Base-by-base conservation (phyloP, 1,284 basidiomycete genomes). In the Trametes polyzona region DNA sequence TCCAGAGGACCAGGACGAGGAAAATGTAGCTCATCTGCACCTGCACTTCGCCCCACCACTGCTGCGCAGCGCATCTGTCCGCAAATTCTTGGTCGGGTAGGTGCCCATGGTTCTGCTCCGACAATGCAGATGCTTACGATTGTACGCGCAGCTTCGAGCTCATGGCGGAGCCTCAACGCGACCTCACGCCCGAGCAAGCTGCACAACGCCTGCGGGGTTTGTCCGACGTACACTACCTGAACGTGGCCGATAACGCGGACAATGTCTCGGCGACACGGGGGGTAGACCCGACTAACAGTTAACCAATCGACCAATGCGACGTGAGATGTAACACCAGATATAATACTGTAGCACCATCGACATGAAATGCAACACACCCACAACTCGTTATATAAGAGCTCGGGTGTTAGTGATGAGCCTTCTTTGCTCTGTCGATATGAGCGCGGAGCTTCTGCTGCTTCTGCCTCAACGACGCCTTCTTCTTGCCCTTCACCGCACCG, bases 81-180 rank as follows among this genome's bases (percentile, higher is more conserved):
- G 88, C 67, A 98, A 98, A 74, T 97, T 97, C 75, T 74, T 96
- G 30, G 95, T 96, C 30, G 95, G 95, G 86, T 92, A 66, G 55
- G 88, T 79, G 5, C 37, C 23, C 9, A 14, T n/a, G 14, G 33
- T 43, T 26, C 16, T 48, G 23, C 23, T 16, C 19, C n/a, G n/a
- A 9, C 23, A 29, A 17, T 37, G 52, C 35, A 47, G 35, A 43
- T 33, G 40, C 8, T 29, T n/a, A 21, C 32, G 50, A 26, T 54
- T 40, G 10, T 11, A n/a, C 3, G 19, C 17, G 3, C 65, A 93
- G 92, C 3, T 97, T 93, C 66, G 95, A 97, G 73, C 80, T 97
- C 63, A 92, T 97, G 84, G 92, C 86, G 0, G 95, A 98, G 72
- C 83, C 91, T 1, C 95, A 98, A 76, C 80, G 95, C 2, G 95